Conservation (phyloP, 2,329 filamentous ascomycete genomes). For the Elsinoe australis region DNA sequence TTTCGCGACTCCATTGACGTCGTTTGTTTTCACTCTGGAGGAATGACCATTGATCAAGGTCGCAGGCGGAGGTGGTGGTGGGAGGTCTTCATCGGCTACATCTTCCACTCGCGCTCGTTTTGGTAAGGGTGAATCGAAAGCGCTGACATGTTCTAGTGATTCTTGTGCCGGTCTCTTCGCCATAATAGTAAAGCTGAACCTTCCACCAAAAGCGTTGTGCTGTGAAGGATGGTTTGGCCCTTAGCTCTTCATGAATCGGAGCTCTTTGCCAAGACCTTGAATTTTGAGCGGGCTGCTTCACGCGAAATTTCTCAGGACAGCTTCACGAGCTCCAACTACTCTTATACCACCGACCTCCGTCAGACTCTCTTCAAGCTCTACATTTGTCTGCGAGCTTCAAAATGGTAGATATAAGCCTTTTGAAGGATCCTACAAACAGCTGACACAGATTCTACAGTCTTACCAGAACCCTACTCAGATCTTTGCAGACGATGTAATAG, state of each 20-base stretch:
- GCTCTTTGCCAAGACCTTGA: conserved; percentile 13
- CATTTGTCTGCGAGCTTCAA: too few species aligned
- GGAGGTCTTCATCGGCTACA: conserved; percentile 29
- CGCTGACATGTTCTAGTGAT: conserved; percentile 36
- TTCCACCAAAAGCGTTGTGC: not conserved
- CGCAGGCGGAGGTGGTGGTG: conserved; percentile 23
- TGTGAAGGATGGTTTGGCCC: too few species aligned
- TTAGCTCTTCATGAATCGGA: too few species aligned
- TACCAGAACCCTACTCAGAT: conserved; percentile 80
- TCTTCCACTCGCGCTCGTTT: conserved; percentile 43
- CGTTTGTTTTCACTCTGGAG: conserved; percentile 1
- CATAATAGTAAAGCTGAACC: conserved; percentile 28
- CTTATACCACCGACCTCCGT: too few species aligned
- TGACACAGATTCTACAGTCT: too few species aligned
- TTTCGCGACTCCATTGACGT: conserved; percentile 28
- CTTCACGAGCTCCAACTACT: not conserved
- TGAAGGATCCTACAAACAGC: too few species aligned
- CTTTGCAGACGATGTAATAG: conserved; percentile 91
- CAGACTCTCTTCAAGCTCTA: too few species aligned
- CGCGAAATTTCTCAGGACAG: conserved; percentile 16
- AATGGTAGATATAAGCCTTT: too few species aligned
- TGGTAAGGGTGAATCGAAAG: conserved; percentile 39
- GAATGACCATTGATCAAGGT: conserved; percentile 22
- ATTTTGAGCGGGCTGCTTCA: conserved; percentile 13
- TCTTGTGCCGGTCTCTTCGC: conserved; percentile 42